Evolutionary conservation across 306 rosid genomes (phyloP).

Genomic region (Cucurbita maxima): DNA sequence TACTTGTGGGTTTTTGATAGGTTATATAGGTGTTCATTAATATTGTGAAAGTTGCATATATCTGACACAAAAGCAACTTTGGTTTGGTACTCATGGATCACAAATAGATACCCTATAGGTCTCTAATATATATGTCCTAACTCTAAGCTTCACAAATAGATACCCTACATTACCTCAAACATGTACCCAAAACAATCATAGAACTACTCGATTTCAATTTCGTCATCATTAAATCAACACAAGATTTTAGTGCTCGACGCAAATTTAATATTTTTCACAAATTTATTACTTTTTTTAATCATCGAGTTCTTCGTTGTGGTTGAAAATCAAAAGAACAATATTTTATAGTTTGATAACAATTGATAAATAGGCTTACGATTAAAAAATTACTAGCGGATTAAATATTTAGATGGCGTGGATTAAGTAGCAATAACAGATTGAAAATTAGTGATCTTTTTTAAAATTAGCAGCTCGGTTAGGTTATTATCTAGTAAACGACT

Average conservation of each 20-base stretch:
- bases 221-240: neutral
- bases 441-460: too few relatives aligned
- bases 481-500: too few relatives aligned
- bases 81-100: neutral
- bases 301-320: neutral
- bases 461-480: too few relatives aligned
- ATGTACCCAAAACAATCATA: neutral
- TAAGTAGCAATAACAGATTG: too few relatives aligned
- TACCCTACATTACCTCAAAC: neutral
- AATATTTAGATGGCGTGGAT: too few relatives aligned
- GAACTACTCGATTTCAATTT: neutral
- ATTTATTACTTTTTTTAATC: too few relatives aligned
- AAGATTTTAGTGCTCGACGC: too few relatives aligned
- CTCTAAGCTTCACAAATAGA: neutral
- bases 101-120: neutral
- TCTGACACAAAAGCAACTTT: neutral
- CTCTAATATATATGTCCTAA: neutral
- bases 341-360: too few relatives aligned
- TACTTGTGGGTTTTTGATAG: neutral
- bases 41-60: neutral
- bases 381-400: too few relatives aligned
- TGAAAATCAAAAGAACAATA: neutral
- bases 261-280: too few relatives aligned
- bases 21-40: neutral
- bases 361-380: too few relatives aligned